Base-by-base conservation (phyloP, 345 rosid genomes). In the Euphorbia lathyris region DNA sequence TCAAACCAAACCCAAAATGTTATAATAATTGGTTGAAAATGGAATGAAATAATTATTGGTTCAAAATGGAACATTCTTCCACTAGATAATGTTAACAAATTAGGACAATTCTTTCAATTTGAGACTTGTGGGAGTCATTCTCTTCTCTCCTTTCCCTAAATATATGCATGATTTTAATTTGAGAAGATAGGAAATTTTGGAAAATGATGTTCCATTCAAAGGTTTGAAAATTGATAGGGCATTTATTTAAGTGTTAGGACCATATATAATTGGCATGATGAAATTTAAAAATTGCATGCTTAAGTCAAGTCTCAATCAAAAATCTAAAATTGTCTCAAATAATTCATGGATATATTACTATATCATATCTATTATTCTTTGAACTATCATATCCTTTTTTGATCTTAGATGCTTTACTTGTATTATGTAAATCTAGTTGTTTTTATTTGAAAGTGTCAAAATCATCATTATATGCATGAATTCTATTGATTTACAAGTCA, bases 101-200 rank as follows among this genome's bases (percentile, higher is more conserved):
- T 40, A 47, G 36, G 67, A 36, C 32, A 29, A 34, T 20, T 30
- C 22, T 58, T 30, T 58, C 42, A 73, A 65, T 68, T 65, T 69
- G 68, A 59, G 38, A 65, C 74, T 77, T 73, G 77, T 22, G 65
- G 73, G 72, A 48, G 45, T 69, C 47, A 10, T 66, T 27, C 40
- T 34, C 70, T 72, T 42, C 1, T 42, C 42, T 0, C 11, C 43
- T 40, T 40, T 9, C 1, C 7, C 11, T 40, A 5, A 40, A 2
- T 40, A 40, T 9, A 40, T 40, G 43, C 7, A 40, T 40, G 43
- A 14, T 26, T 26, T 1, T 38, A 22, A 8, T 34, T 34, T 2
- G 40, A 65, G 29, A 47, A 34, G 38, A 34, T 34, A 65, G 53
- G 13, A 50, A 50, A 50, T 20, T 45, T 71, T 51, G 25, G 65